Percentiles rank a stretch among this genome's conserved stretches.
These are phyloP conservation scores for Neotropicomus parvogracilis DNA, from an alignment of 1,284 basidiomycete genomes.

Conservation along the genomic window DNA sequence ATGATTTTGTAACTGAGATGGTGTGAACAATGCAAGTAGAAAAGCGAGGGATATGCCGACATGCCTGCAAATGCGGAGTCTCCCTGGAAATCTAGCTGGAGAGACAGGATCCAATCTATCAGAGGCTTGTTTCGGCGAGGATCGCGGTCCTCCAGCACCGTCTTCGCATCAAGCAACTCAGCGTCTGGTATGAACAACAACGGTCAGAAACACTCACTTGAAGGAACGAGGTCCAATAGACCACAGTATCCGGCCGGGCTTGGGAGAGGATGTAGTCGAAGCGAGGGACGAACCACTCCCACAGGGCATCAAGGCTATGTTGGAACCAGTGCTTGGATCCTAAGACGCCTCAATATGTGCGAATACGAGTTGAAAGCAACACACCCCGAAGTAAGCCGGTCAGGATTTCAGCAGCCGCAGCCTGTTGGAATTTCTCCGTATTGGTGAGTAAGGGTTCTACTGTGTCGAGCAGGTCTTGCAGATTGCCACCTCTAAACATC, in stretches of 20 bases:
- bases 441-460: slow-evolving; percentile 64
- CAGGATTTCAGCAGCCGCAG: slow-evolving; percentile 86
- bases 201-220: slow-evolving; percentile 37
- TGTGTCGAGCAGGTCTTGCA: slow-evolving; percentile 51
- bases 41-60: slow-evolving; percentile 22
- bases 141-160: slow-evolving; percentile 63
- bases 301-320: slow-evolving; percentile 57
- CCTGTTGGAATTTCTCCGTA: slow-evolving; percentile 86
- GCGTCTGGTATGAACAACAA: background rate
- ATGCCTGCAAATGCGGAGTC: slow-evolving; percentile 74
- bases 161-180: slow-evolving; percentile 21
- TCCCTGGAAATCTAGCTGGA: slow-evolving; percentile 77
- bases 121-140: slow-evolving; percentile 80
- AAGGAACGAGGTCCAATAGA: slow-evolving; percentile 70
- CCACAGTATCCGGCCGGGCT: slow-evolving; percentile 80
- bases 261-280: slow-evolving; percentile 72
- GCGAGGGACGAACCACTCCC: slow-evolving; percentile 77
- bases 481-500: slow-evolving; percentile 54
- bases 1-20: slow-evolving; percentile 61
- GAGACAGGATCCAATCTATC: slow-evolving; percentile 76
- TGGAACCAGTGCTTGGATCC: slow-evolving; percentile 91
- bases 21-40: slow-evolving; percentile 9
- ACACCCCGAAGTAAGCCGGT: slow-evolving; percentile 69
- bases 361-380: slow-evolving; percentile 7
- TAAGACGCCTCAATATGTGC: slow-evolving; percentile 30